Base-by-base conservation (phyloP, 1,139 yeast genomes). In the Yamadazyma blattariae region DNA sequence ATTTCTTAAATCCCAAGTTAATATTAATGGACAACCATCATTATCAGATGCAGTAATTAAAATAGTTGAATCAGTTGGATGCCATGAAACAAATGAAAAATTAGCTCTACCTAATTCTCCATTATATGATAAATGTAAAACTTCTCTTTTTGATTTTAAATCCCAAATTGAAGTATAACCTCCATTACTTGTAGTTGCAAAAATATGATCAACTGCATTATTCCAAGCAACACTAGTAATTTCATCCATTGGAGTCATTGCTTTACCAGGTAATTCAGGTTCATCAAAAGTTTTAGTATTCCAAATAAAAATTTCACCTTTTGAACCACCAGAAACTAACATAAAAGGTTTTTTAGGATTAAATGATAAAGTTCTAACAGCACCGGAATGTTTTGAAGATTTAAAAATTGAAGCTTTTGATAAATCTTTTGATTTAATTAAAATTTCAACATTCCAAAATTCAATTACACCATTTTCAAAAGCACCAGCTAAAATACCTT, bases 141-240 rank as follows among this genome's bases (percentile, higher is more conserved):
- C 96, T 59, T 92, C 97, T 52, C 87, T 77, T 58, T 83, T 83
- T 31, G 88, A 79, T 54, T 85, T 85, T 50, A 92, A 69, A 61
- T 94, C 98, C 97, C 97, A 92, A 43, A 94, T 83, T 0, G 96
- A 82, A 5, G 97, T 82, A 57, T 79, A 84, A 13, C 95, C 95
- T 19, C 85, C 76, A 48, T 74, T 72, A 29, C 95, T 89, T 7
- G 96, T 95, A 37, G 87, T 75, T 18, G 97, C 98, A 58, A 94
- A 79, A 48, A 94, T 90, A 52, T 92, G 96, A 30, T 85, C 68
- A 37, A 87, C 85, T 24, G 79, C 68, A 51, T 84, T 80, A 63
- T 94, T 94, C 97, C 98, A 94, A 5, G 96, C 79, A 28, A 92
- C 78, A 29, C 87, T 74, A 25, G 84, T 76, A 40, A 94, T 77